Percentiles rank a stretch among this genome's conserved stretches.
Conservation (phyloP, 306 rosid genomes). For the Sindora glabra region DNA sequence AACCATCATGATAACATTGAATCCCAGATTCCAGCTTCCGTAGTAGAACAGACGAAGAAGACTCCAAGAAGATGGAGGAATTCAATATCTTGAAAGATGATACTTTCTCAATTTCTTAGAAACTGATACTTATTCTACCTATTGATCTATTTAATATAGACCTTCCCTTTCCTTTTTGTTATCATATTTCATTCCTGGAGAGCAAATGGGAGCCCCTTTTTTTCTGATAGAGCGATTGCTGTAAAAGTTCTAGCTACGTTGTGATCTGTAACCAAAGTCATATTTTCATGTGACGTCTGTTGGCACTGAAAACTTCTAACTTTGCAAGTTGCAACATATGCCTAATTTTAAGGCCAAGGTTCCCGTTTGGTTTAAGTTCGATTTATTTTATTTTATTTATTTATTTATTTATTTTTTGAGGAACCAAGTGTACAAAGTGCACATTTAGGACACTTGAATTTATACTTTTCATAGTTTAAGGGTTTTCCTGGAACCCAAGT, state of each 20-base stretch:
- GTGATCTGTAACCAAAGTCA: constrained; percentile 26
- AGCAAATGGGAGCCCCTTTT: constrained; percentile 4
- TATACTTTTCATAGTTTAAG: no score
- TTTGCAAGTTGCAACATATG: background rate
- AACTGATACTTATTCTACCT: background rate
- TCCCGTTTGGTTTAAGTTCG: no score
- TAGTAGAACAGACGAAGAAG: constrained; percentile 48
- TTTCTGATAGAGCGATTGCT: constrained; percentile 6
- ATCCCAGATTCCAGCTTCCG: constrained; percentile 26
- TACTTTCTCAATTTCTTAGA: background rate
- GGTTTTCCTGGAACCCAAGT: no score
- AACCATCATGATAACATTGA: constrained; percentile 47
- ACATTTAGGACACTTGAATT: background rate
- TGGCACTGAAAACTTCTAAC: background rate
- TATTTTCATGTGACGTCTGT: constrained; percentile 19
- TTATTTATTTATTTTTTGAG: no score
- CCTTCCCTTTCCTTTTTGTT: background rate
- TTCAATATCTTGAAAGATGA: constrained; percentile 57
- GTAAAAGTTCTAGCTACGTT: constrained; percentile 7
- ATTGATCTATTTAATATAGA: background rate
- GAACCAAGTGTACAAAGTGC: background rate
- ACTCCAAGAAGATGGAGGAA: constrained; percentile 90
- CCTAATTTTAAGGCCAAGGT: no score
- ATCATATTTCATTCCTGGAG: constrained; percentile 9
- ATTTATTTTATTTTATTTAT: no score